Evolutionary conservation across 176 grass and related monocot species (phyloP).

Genomic region (Phoenix dactylifera): DNA sequence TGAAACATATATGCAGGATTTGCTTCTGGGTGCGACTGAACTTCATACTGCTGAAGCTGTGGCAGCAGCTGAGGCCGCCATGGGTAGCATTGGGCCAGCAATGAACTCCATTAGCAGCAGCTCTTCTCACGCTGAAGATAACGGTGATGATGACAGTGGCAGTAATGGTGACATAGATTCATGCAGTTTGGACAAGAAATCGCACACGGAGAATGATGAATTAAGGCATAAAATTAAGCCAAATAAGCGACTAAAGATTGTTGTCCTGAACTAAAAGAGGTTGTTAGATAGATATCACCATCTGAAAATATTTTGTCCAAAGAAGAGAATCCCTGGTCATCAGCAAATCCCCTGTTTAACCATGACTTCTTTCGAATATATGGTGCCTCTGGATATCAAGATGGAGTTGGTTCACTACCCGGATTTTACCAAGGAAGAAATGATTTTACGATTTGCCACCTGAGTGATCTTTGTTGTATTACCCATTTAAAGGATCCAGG

Average conservation of each 20-base stretch:
- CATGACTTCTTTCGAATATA: too few species aligned
- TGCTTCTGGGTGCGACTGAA: constrained; percentile 71
- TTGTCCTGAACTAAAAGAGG: constrained; percentile 42
- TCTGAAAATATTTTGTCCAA: too few species aligned
- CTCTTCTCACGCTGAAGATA: constrained; percentile 43
- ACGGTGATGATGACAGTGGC: constrained; percentile 18
- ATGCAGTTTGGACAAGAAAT: constrained; percentile 14
- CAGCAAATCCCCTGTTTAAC: too few species aligned
- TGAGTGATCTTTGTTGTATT: too few species aligned
- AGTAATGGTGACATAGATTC: constrained; percentile 8
- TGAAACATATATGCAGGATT: constrained; percentile 41
- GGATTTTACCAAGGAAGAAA: too few species aligned
- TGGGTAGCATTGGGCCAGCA: constrained; percentile 32
- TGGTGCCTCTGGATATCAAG: too few species aligned
- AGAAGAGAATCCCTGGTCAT: too few species aligned
- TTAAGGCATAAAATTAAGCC: constrained; percentile 25
- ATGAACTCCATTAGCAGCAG: constrained; percentile 18
- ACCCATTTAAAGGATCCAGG: too few species aligned
- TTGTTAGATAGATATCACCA: too few species aligned
- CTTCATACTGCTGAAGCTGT: constrained; percentile 68
- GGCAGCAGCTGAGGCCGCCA: constrained; percentile 51
- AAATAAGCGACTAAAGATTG: constrained; percentile 62
- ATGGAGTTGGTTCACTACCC: too few species aligned
- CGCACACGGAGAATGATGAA: neutral
- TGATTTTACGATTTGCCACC: too few species aligned